A percentile compares a stretch with the other conserved stretches of the same genome.
Conservation (phyloP, 1,139 yeast species). For the Geotrichum fermentans region DNA sequence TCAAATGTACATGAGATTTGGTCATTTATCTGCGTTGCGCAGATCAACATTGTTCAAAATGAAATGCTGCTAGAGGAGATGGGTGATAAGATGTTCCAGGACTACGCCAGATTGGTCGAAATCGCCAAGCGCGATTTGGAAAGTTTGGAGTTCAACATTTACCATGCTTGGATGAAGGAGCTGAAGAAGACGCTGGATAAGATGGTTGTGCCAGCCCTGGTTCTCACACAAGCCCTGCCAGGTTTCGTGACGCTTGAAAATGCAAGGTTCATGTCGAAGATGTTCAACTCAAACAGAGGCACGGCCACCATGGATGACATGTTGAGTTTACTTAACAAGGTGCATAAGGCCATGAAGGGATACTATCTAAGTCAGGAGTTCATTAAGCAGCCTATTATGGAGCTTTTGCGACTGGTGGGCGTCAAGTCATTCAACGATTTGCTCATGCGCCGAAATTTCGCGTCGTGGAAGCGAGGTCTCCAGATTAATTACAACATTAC, state of each 20-base stretch:
- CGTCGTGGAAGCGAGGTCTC: slow-evolving; percentile 98
- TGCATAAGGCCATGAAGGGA: slow-evolving; percentile 90
- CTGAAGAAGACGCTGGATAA: slow-evolving; percentile 87
- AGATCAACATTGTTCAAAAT: slow-evolving; percentile 78
- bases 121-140: slow-evolving; percentile 94
- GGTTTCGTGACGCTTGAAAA: slow-evolving; percentile 91
- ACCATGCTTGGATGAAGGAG: slow-evolving; percentile 96
- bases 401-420: slow-evolving; percentile 80
- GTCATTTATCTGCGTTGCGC: slow-evolving; percentile 92
- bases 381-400: slow-evolving; percentile 81
- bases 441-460: slow-evolving; percentile 88
- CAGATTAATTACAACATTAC: slow-evolving; percentile 96
- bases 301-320: slow-evolving; percentile 94
- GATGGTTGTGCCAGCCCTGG: slow-evolving; percentile 93
- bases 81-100: slow-evolving; percentile 87
- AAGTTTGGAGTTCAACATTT: slow-evolving; percentile 85
- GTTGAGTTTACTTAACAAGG: slow-evolving; percentile 80
- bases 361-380: slow-evolving; percentile 84
- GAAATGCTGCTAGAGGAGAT: slow-evolving; percentile 75
- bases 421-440: slow-evolving; percentile 94
- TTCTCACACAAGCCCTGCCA: slow-evolving; percentile 88
- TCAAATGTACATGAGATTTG: slow-evolving; percentile 93
- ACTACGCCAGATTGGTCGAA: slow-evolving; percentile 81
- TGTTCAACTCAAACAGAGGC: slow-evolving; percentile 54
- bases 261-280: slow-evolving; percentile 78